phyloP scores from a whole-genome alignment of 345 rosid species.

The Turnera subulata region DNA sequence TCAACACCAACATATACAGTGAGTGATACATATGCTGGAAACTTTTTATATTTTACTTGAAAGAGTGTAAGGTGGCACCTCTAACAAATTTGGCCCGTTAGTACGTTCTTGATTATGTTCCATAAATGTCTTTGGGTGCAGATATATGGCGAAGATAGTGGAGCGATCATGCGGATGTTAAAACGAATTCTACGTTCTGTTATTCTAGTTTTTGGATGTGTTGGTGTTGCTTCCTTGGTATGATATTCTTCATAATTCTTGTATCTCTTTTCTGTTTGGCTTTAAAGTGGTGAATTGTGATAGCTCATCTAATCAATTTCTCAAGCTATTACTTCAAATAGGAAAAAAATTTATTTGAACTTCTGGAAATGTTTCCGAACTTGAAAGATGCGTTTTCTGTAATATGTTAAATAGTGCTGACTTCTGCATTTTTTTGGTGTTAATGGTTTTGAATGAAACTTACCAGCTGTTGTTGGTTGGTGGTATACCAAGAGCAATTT shows the following conservation, averaged over 20 bases:
- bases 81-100: background rate
- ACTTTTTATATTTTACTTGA: background rate
- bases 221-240: conserved; percentile 88
- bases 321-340: background rate
- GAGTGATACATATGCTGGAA: conserved; percentile 16
- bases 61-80: background rate
- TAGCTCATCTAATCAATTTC: background rate
- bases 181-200: conserved; percentile 88
- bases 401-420: background rate
- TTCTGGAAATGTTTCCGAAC: background rate
- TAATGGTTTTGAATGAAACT: background rate
- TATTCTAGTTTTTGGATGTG: conserved; percentile 74
- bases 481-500: background rate
- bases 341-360: background rate
- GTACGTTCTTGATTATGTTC: conserved; percentile 9
- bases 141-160: conserved; percentile 91
- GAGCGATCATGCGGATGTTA: conserved; percentile 69
- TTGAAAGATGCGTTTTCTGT: background rate
- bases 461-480: background rate
- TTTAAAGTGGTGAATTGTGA: background rate
- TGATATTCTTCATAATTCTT: conserved; percentile 11
- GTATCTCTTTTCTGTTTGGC: background rate
- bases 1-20: conserved; percentile 69
- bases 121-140: conserved; percentile 38
- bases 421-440: background rate